Conservation (phyloP, 331 rosid species). For the Erythrophleum ivorense region DNA sequence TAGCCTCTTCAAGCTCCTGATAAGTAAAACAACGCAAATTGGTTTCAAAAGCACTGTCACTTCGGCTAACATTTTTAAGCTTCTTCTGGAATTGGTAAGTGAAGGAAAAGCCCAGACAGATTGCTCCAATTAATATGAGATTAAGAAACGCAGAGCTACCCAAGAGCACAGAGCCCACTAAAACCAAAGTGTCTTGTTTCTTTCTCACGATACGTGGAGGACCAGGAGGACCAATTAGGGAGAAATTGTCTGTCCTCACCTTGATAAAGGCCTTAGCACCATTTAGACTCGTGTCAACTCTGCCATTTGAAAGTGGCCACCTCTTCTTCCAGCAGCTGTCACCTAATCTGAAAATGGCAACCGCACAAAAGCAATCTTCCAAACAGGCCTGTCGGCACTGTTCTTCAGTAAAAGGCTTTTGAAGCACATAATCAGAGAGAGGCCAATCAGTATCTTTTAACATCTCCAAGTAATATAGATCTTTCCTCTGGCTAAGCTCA, state of each 20-base stretch:
- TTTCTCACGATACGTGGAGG: conserved; percentile 24
- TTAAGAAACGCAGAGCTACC: conserved; percentile 43
- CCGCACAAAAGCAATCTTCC: conserved; percentile 60
- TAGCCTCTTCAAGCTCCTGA: conserved; percentile 59
- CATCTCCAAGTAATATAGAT: conserved; percentile 37
- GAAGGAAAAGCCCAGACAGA: conserved; percentile 27
- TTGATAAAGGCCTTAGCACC: conserved; percentile 50
- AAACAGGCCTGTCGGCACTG: conserved; percentile 50
- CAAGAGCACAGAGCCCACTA: conserved; percentile 41
- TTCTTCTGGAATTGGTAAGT: conserved; percentile 34
- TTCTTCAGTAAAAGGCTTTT: conserved; percentile 41
- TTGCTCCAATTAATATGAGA: conserved; percentile 33
- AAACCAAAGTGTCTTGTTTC: conserved; percentile 33
- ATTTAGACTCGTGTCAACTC: conserved; percentile 27
- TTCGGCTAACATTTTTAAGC: neutral
- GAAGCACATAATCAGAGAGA: conserved; percentile 36
- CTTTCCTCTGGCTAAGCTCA: conserved; percentile 26
- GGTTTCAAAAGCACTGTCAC: conserved; percentile 21
- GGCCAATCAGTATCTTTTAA: conserved; percentile 55
- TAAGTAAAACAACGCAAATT: conserved; percentile 56
- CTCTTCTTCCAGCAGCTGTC: conserved; percentile 64
- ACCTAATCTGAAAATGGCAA: conserved; percentile 48
- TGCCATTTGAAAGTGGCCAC: conserved; percentile 64
- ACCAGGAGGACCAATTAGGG: conserved; percentile 31
- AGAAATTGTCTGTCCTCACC: conserved; percentile 47